Percentiles rank a stretch among this genome's conserved stretches.
These are phyloP conservation scores for Lipomyces sp. DNA, from an alignment of 805 yeast genomes.

Conservation along the genomic window DNA sequence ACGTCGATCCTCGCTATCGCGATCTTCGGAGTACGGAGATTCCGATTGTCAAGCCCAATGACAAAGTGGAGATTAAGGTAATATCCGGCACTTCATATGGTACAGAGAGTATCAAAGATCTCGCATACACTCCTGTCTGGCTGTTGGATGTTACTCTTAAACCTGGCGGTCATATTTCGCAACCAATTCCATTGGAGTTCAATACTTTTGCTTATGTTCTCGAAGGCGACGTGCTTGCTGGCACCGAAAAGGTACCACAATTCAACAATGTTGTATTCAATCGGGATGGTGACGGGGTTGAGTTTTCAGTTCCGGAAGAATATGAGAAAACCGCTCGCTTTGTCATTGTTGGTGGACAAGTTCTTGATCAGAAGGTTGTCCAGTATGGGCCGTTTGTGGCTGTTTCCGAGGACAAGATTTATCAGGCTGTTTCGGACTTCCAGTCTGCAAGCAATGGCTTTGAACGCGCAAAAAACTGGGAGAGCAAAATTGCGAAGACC, in stretches of 20 bases:
- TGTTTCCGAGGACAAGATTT: conserved; percentile 59
- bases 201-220: conserved; percentile 36
- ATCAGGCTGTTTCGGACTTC: conserved; percentile 68
- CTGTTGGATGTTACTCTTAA: conserved; percentile 64
- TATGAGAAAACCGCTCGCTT: conserved; percentile 19
- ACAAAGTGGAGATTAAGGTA: conserved; percentile 57
- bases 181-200: conserved; percentile 44
- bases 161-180: conserved; percentile 65
- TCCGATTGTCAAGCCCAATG: conserved; percentile 64
- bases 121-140: conserved; percentile 79
- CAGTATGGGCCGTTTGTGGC: conserved; percentile 94
- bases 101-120: conserved; percentile 62
- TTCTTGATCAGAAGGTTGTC: conserved; percentile 49
- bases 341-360: conserved; percentile 34
- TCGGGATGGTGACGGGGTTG: conserved; percentile 32
- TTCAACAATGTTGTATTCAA: conserved; percentile 29
- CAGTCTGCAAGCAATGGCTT: conserved; percentile 44
- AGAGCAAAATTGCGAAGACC: conserved; percentile 34
- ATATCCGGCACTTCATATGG: conserved; percentile 78
- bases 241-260: conserved; percentile 26
- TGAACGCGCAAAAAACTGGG: conserved; percentile 38
- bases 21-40: conserved; percentile 68
- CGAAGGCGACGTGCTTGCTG: conserved; percentile 31
- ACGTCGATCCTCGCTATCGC: conserved; percentile 69
- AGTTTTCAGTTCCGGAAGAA: conserved; percentile 29